A percentile compares a stretch with the other conserved stretches of the same genome.
These are phyloP conservation scores for Sporothrix brunneoviolacea DNA, from an alignment of 2,329 filamentous ascomycete species.

Conservation along the genomic window DNA sequence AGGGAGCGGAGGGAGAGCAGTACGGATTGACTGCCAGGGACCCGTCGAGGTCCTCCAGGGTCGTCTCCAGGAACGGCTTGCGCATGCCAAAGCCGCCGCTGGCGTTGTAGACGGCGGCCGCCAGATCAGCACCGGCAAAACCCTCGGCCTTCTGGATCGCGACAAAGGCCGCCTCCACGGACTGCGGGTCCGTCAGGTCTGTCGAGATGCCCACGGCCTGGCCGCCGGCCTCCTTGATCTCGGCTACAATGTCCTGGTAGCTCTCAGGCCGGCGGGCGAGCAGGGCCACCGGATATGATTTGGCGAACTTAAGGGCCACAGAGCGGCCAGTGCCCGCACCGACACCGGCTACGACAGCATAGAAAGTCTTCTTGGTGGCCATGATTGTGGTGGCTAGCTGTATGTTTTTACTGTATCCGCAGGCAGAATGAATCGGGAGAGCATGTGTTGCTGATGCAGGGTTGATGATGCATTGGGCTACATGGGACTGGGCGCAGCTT, in stretches of 20 bases:
- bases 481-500: not conserved
- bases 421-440: not conserved
- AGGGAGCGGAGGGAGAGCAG: not conserved
- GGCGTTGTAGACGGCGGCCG: conserved; percentile 67
- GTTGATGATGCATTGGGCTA: not conserved
- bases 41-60: conserved; percentile 40
- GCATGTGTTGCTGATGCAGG: no score
- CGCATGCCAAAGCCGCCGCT: conserved; percentile 40
- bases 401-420: not conserved
- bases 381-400: conserved; percentile 16
- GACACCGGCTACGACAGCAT: conserved; percentile 63
- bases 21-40: conserved; percentile 45
- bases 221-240: conserved; percentile 62
- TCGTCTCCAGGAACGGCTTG: conserved; percentile 55
- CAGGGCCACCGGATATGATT: conserved; percentile 65
- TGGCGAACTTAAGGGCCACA: conserved; percentile 50
- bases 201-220: conserved; percentile 64
- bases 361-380: conserved; percentile 40
- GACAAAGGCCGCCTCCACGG: conserved; percentile 54
- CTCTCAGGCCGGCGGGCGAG: conserved; percentile 62
- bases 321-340: conserved; percentile 55
- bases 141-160: conserved; percentile 46
- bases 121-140: conserved; percentile 47
- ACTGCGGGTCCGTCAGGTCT: conserved; percentile 49
- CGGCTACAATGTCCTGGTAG: conserved; percentile 58